These are phyloP conservation scores for Sonneratia alba DNA, from an alignment of 345 rosid species.

Conservation along the genomic window DNA sequence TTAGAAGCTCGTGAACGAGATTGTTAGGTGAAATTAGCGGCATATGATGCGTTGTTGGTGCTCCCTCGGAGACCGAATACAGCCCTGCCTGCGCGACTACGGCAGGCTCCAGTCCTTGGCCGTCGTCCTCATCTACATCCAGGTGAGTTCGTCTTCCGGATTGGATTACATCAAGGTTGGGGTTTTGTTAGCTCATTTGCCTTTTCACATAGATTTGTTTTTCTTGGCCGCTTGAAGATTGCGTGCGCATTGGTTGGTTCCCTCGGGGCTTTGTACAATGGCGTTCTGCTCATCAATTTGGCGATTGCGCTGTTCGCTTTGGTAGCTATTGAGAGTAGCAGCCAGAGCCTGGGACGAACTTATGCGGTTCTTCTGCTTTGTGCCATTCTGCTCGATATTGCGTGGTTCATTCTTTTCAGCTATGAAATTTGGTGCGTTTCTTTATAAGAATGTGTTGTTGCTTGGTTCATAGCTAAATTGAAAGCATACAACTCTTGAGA, in stretches of 20 bases:
- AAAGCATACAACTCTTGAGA: not conserved
- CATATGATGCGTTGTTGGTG: constrained; percentile 15
- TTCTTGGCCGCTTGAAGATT: constrained; percentile 29
- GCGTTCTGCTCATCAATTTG: constrained; percentile 58
- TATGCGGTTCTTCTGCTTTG: constrained; percentile 71
- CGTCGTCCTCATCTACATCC: constrained; percentile 65
- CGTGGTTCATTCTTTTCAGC: constrained; percentile 65
- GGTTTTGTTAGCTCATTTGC: not conserved
- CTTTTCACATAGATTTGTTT: not conserved
- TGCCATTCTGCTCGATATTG: constrained; percentile 50
- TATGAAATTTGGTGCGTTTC: constrained; percentile 51
- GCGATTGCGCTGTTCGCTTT: constrained; percentile 74
- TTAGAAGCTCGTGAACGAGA: not conserved
- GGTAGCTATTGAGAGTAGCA: constrained; percentile 79
- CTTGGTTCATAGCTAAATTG: not conserved
- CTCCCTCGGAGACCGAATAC: constrained; percentile 45
- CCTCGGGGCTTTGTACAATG: constrained; percentile 76
- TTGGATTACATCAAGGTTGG: not conserved
- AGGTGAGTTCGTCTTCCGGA: constrained; percentile 26
- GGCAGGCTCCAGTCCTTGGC: constrained; percentile 63
- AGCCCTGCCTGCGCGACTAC: constrained; percentile 53
- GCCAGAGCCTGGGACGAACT: constrained; percentile 69
- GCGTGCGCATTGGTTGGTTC: constrained; percentile 82
- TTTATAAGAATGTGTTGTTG: not conserved
- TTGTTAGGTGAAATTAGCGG: not conserved